Base-by-base conservation (phyloP, 495 filamentous ascomycete genomes). In the Astrothelium macrocarpum region DNA sequence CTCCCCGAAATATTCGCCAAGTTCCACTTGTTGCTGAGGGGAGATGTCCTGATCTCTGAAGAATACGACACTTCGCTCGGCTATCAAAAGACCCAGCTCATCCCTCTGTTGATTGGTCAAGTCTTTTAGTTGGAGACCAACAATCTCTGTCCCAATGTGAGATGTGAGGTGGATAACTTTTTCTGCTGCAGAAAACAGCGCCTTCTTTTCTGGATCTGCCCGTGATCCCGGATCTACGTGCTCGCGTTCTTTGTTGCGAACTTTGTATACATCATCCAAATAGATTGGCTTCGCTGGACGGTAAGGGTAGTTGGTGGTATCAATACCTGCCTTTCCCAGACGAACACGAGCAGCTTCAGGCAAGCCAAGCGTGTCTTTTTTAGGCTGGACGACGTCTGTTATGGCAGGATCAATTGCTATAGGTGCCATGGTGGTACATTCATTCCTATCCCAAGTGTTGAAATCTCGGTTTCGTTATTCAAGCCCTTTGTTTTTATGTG, bases 1-100 rank as follows among this genome's bases (percentile, higher is more conserved):
- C 63, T 86, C 82, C 0, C 87, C 87, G 68, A 78, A 89, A 65
- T 80, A 81, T 68, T 89, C 81, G 0, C 85, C 86, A 12, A 90
- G 73, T 18, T 77, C 78, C 60, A 85, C 85, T 67, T 90, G 87
- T 67, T 90, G 79, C 66, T 89, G 84, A 1, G 87, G 86, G 7
- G 79, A 78, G 49, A 91, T 76, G 61, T 89, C 85, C 67, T 91
- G 88, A 65, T 89, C 79, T 4, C 88, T 78, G 76, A 90, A 87
- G 73, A 91, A 90, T 34, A 90, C 87, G 12, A 91, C 87, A 62
- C 85, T 87, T 32, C 88, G 76, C 71, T 89, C 86, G 2, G 87
- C 86, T 64, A 90, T 85, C 61, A 90, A 72, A 31, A 90, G 74
- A 0, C 81, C 87, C n/a, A 90, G 74, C 67, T 90, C 87, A 69